A percentile compares a stretch with the other conserved stretches of the same genome.
Evolutionary conservation across 2,329 filamentous ascomycete genomes (phyloP).

Genomic region (Ophiocordyceps unilateralis): DNA sequence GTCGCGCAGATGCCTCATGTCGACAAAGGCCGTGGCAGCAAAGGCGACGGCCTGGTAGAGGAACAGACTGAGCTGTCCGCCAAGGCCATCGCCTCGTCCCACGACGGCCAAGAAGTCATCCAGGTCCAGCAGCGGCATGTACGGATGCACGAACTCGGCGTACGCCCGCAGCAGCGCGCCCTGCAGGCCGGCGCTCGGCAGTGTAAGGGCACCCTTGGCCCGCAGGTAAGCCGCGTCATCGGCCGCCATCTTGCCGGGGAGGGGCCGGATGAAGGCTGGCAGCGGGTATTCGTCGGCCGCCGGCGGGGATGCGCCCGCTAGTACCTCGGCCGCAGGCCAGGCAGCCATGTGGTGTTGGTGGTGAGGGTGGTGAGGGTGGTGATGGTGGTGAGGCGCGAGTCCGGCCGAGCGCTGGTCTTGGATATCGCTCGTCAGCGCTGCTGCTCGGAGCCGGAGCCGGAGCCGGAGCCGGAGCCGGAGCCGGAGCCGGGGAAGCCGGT

Average conservation of each 20-base stretch:
- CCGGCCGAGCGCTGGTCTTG: too few relatives aligned
- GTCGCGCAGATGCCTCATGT: constrained; percentile 56
- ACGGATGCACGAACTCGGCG: constrained; percentile 80
- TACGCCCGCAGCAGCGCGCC: constrained; percentile 71
- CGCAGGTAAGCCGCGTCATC: constrained; percentile 75
- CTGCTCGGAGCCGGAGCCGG: too few relatives aligned
- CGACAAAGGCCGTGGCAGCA: constrained; percentile 73
- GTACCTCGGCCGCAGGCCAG: too few relatives aligned
- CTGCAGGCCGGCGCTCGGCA: constrained; percentile 54
- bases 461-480: too few relatives aligned
- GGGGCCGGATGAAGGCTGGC: constrained; percentile 57
- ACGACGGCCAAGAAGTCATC: constrained; percentile 42
- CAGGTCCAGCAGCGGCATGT: constrained; percentile 74
- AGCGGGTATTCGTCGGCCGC: constrained; percentile 22
- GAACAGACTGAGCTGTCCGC: constrained; percentile 63
- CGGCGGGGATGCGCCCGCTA: too few relatives aligned
- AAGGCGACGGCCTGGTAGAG: constrained; percentile 95
- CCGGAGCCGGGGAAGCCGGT: too few relatives aligned
- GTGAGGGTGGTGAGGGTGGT: too few relatives aligned
- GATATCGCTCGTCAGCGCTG: too few relatives aligned
- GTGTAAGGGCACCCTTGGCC: constrained; percentile 66
- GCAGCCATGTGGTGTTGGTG: too few relatives aligned
- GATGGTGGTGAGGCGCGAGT: too few relatives aligned
- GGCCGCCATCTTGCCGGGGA: constrained; percentile 57
- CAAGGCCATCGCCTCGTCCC: constrained; percentile 47